Percentiles rank a stretch among this genome's conserved stretches.
These are phyloP conservation scores for Globisporangium spiculum DNA, from an alignment of 352 stramenopile genomes.

Conservation along the genomic window DNA sequence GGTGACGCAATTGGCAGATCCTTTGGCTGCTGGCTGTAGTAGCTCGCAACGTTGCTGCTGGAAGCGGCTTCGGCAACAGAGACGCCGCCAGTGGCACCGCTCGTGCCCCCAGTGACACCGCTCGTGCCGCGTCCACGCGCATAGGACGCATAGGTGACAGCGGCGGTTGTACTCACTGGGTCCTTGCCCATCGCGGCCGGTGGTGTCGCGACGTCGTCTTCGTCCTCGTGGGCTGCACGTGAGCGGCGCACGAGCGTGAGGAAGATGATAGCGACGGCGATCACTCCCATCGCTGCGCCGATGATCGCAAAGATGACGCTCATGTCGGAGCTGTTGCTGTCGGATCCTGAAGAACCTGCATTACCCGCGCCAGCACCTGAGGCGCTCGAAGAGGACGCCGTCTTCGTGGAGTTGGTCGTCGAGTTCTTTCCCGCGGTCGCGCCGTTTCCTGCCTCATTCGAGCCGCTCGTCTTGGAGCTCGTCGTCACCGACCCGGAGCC, in stretches of 20 bases:
- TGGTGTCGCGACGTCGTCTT: slow-evolving; percentile 49
- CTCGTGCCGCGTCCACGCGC: slow-evolving; percentile 20
- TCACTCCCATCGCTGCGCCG: slow-evolving; percentile 71
- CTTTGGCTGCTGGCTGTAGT: slow-evolving; percentile 54
- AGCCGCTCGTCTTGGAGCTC: neutral
- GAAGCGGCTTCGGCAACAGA: slow-evolving; percentile 9
- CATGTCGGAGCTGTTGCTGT: slow-evolving; percentile 44
- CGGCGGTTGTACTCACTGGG: slow-evolving; percentile 30
- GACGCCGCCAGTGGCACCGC: slow-evolving; percentile 1
- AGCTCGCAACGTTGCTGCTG: slow-evolving; percentile 36
- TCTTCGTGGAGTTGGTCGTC: slow-evolving; percentile 7
- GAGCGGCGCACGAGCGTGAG: slow-evolving; percentile 72
- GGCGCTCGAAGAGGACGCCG: slow-evolving; percentile 15
- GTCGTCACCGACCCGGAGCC: slow-evolving; percentile 16
- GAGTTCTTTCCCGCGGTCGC: neutral
- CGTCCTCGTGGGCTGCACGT: slow-evolving; percentile 51
- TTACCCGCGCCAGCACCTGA: slow-evolving; percentile 1
- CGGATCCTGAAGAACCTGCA: slow-evolving; percentile 8
- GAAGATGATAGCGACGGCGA: slow-evolving; percentile 76
- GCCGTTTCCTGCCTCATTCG: slow-evolving; percentile 1
- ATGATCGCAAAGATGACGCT: slow-evolving; percentile 78
- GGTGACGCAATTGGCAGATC: slow-evolving; percentile 39
- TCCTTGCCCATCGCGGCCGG: slow-evolving; percentile 35
- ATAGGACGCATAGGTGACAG: slow-evolving; percentile 33
- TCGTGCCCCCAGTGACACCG: slow-evolving; percentile 2